Evolutionary conservation across 495 filamentous ascomycete species (phyloP), one percentile per base, ranked within the genome.

Genomic region (Penicillium subrubescens): DNA sequence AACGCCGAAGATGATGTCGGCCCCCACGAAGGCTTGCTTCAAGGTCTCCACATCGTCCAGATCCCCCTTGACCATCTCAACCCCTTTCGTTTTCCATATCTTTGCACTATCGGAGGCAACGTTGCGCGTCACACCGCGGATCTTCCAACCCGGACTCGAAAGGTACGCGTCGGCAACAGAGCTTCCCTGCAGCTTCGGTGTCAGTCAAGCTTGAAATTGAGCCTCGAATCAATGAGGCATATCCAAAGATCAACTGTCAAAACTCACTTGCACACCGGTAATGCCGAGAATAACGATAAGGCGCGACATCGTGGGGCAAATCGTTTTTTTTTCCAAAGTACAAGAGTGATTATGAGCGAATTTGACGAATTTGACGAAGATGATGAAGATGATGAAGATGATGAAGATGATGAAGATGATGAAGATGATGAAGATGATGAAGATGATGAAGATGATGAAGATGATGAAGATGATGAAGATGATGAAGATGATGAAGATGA

Each of bases 1-100:
- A 25, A 61, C 59, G 3, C 48, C 48, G 59, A 61, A 61, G 3
- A 61, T 61, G 14, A 55, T 19, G 17, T 53, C 15, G 46, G 59
- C 44, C 25, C 46, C 46, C 34, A 5, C n/a, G 21, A 61, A 53
- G 23, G 59, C 59, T 23, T 6, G 29, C 33, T 52, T 54, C n/a
- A 61, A 31, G 44, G 46, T 37, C 33, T 33, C 48, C 31, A 61
- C 12, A 14, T 61, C 48, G 25, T 61, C 50, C 2, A 61, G 48
- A 37, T 61, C 33, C 1, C 10, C 46, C 43, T 54, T 29, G 2
- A 61, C 48, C 3, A 61, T 29, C 31, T 61, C 59, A 33, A 61
- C 34, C 6, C 59, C 59, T 19, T 61, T 43, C 14, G 34, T 8
- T 12, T 5, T 31, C 31, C 31, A 43, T 25, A 27, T 8, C 37